Conservation (phyloP, 2,329 filamentous ascomycete genomes). For the Metarhizium anisopliae region DNA sequence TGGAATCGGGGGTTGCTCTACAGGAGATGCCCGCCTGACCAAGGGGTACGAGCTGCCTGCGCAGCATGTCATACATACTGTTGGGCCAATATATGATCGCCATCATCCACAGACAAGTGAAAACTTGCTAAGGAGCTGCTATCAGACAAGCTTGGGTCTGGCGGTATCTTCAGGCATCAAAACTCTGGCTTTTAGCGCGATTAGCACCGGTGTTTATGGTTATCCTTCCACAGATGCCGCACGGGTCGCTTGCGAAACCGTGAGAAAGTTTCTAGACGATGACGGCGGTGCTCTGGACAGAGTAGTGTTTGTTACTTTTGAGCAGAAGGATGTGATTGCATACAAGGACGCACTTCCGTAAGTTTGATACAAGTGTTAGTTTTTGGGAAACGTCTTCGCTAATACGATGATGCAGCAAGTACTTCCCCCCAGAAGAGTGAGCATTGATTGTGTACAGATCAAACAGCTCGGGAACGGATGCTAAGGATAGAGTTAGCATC, state of each 20-base stretch:
- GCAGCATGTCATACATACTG: slow-evolving; percentile 77
- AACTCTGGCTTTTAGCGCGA: slow-evolving; percentile 71
- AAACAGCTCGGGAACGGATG: not conserved
- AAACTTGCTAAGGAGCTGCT: slow-evolving; percentile 51
- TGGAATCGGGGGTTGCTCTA: slow-evolving; percentile 61
- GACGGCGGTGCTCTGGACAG: slow-evolving; percentile 47
- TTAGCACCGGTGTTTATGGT: slow-evolving; percentile 86
- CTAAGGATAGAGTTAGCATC: too few relatives aligned
- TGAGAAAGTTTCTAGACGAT: slow-evolving; percentile 45
- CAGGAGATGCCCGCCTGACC: slow-evolving; percentile 78
- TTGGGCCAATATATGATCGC: slow-evolving; percentile 67
- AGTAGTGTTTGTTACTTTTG: slow-evolving; percentile 80
- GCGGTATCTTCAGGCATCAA: slow-evolving; percentile 57
- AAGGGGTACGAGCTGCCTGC: slow-evolving; percentile 66
- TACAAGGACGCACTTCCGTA: slow-evolving; percentile 69
- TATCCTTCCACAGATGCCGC: slow-evolving; percentile 73
- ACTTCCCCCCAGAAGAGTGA: slow-evolving; percentile 15
- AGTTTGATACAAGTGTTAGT: slow-evolving; percentile 8
- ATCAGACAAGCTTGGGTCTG: slow-evolving; percentile 61
- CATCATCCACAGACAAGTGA: slow-evolving; percentile 26
- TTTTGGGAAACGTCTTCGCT: not conserved
- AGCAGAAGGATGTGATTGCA: slow-evolving; percentile 63
- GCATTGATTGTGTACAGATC: not conserved
- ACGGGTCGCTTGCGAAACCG: slow-evolving; percentile 53
- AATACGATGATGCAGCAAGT: slow-evolving; percentile 9